Percentiles rank a stretch among this genome's conserved stretches.
Conservation (phyloP, 2,329 filamentous ascomycete species). For the Diaporthe sp. region DNA sequence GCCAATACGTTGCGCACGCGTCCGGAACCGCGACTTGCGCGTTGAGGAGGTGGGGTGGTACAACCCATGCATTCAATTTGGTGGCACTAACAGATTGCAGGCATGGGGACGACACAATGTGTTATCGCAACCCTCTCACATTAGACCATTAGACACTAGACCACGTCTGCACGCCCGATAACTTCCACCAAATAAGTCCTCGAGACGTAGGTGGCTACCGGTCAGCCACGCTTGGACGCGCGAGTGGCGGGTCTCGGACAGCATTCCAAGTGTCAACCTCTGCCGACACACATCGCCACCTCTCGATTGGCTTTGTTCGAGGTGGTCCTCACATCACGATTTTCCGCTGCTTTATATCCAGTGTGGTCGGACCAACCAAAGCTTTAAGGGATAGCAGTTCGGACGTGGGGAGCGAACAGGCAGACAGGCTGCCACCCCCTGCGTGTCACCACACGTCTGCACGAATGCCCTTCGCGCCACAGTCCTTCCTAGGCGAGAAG, state of each 20-base stretch:
- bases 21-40: conserved; percentile 7
- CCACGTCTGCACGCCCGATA: neutral
- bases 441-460: conserved; percentile 8
- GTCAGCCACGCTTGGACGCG: conserved; percentile 10
- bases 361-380: neutral
- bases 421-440: neutral
- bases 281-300: conserved; percentile 19
- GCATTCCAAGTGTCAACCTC: conserved; percentile 1
- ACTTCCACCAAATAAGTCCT: no score
- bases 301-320: conserved; percentile 17
- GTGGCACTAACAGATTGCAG: neutral
- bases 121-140: neutral
- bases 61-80: neutral
- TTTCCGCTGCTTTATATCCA: neutral
- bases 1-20: neutral
- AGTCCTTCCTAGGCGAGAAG: neutral
- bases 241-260: conserved; percentile 5
- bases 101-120: neutral
- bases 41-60: neutral
- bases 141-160: neutral
- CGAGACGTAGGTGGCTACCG: no score
- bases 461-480: neutral
- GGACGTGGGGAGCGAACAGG: neutral
- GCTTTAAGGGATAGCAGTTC: neutral
- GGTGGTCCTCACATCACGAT: neutral